These are phyloP conservation scores for Fusarium sp. DNA, from an alignment of 2,329 filamentous ascomycete species.

Conservation along the genomic window DNA sequence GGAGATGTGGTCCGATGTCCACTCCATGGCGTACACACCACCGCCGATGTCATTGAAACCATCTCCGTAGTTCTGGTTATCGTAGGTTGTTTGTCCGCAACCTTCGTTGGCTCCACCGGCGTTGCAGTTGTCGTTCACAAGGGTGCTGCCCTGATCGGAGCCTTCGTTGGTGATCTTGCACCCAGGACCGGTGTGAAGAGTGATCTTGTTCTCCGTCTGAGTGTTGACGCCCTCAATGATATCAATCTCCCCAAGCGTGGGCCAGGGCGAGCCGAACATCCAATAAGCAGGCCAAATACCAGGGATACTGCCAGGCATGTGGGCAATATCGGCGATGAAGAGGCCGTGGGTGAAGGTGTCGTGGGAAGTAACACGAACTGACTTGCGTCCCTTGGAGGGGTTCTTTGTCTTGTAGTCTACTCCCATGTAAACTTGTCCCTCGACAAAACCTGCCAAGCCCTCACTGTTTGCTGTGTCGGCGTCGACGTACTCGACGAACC, in stretches of 20 bases:
- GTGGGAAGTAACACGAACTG: slow-evolving; percentile 75
- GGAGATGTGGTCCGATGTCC: slow-evolving; percentile 76
- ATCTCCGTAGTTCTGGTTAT: slow-evolving; percentile 69
- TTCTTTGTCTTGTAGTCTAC: slow-evolving; percentile 71
- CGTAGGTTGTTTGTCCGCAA: slow-evolving; percentile 65
- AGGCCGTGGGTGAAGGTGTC: slow-evolving; percentile 75
- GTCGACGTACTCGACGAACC: slow-evolving; percentile 77
- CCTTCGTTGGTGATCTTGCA: slow-evolving; percentile 67
- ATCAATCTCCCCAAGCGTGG: slow-evolving; percentile 77
- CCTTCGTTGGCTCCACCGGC: slow-evolving; percentile 64
- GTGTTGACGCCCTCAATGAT: slow-evolving; percentile 82
- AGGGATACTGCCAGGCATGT: slow-evolving; percentile 79
- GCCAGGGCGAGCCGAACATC: slow-evolving; percentile 77
- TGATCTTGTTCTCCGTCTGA: slow-evolving; percentile 68
- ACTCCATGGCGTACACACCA: slow-evolving; percentile 80
- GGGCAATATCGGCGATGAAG: slow-evolving; percentile 76
- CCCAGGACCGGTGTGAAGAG: slow-evolving; percentile 72
- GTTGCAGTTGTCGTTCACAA: slow-evolving; percentile 67
- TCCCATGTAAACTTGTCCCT: slow-evolving; percentile 72
- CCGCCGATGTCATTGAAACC: slow-evolving; percentile 77
- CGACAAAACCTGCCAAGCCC: slow-evolving; percentile 67
- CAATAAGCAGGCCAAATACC: slow-evolving; percentile 83
- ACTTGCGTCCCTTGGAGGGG: slow-evolving; percentile 70
- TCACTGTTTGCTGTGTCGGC: slow-evolving; percentile 65
- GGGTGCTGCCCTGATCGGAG: slow-evolving; percentile 57